A percentile compares a stretch with the other conserved stretches of the same genome.
These are phyloP conservation scores for Phytophthora podocarpi DNA, from an alignment of 352 stramenopile genomes.

Conservation along the genomic window DNA sequence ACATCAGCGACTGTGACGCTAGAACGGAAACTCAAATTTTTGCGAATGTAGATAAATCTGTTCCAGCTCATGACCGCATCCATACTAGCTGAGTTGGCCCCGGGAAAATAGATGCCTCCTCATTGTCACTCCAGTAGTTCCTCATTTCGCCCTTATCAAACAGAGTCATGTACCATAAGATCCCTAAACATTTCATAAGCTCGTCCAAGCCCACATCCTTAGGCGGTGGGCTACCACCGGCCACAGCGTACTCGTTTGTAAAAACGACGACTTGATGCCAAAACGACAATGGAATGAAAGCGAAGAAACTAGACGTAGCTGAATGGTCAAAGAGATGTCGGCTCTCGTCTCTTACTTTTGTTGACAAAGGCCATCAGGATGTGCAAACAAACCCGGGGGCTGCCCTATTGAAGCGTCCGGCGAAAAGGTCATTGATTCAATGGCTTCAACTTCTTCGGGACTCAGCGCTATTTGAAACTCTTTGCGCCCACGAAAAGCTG, in stretches of 20 bases:
- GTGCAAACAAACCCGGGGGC: not conserved
- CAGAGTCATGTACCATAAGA: conserved; percentile 5
- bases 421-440: conserved; percentile 13
- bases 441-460: conserved; percentile 5
- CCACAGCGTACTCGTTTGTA: not conserved
- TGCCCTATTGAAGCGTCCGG: not conserved
- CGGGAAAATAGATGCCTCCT: not conserved
- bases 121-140: conserved; percentile 8
- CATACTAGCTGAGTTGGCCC: not conserved
- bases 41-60: no score
- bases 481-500: conserved; percentile 1
- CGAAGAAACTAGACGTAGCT: conserved; percentile 2
- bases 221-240: not conserved
- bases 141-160: conserved; percentile 5
- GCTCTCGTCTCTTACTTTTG: not conserved
- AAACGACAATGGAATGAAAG: conserved; percentile 8
- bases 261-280: not conserved
- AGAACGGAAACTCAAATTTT: no score
- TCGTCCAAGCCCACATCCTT: conserved; percentile 1
- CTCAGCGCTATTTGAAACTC: conserved; percentile 8
- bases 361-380: not conserved
- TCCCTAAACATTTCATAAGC: conserved; percentile 2
- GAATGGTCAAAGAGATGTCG: not conserved
- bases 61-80: not conserved
- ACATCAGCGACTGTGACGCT: no score